Conservation (phyloP, 805 yeast species). For the Candida oleophila region DNA sequence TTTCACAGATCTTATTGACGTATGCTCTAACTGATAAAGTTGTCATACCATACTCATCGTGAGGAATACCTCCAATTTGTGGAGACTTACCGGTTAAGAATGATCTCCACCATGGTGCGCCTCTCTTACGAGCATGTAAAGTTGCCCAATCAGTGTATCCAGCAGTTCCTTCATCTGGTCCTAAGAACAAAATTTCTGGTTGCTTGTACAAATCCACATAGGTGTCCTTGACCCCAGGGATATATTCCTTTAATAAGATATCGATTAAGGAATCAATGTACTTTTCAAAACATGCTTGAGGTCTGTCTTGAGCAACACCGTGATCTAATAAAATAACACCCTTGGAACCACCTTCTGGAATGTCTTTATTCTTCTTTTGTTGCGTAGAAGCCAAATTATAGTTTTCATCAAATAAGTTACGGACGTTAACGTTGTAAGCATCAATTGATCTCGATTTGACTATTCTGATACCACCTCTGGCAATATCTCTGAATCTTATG, state of each 20-base stretch:
- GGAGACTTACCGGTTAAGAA: constrained; percentile 96
- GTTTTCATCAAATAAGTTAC: constrained; percentile 93
- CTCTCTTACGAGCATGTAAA: constrained; percentile 83
- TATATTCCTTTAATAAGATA: constrained; percentile 64
- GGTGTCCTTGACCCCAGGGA: constrained; percentile 76
- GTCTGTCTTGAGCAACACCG: constrained; percentile 72
- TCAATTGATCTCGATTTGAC: constrained; percentile 85
- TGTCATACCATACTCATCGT: constrained; percentile 97
- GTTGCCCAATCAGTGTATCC: constrained; percentile 97
- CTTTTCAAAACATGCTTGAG: constrained; percentile 84
- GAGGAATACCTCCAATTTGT: constrained; percentile 93
- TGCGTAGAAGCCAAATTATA: constrained; percentile 94
- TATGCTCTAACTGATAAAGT: constrained; percentile 90
- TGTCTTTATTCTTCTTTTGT: constrained; percentile 95
- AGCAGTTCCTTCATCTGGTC: constrained; percentile 99
- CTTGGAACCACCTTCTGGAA: constrained; percentile 98
- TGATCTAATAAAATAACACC: constrained; percentile 90
- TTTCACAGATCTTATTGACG: constrained; percentile 83
- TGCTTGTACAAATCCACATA: constrained; percentile 82
- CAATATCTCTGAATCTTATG: constrained; percentile 92
- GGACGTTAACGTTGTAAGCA: constrained; percentile 79
- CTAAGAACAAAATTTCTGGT: constrained; percentile 91
- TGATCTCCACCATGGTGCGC: constrained; percentile 98
- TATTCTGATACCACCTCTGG: constrained; percentile 97
- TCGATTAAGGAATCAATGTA: constrained; percentile 91